Base-by-base conservation (phyloP, 805 yeast species). In the Ogataea henricii region DNA sequence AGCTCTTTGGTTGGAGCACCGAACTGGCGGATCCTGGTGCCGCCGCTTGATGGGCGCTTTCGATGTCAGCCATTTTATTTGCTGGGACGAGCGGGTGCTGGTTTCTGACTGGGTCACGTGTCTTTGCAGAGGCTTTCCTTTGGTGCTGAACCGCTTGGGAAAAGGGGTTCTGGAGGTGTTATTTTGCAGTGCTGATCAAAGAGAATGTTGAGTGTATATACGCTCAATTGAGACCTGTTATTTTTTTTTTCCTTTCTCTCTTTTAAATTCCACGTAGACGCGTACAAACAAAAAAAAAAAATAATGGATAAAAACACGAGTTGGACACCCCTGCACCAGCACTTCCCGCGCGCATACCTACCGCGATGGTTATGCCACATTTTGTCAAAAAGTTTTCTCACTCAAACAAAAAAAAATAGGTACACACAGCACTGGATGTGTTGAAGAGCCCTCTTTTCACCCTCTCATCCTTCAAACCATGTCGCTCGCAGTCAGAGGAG, bases 1-100 rank as follows among this genome's bases (percentile, higher is more conserved):
- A 91, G 47, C 82, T 79, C 40, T 75, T 70, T 21, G 97, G 96
- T 53, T 80, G 81, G 9, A 66, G 46, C 34, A 51, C 37, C 5
- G 55, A 35, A 20, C 44, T 35, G 13, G 42, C 33, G 10, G 42
- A 39, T 22, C 27, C 26, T 23, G 41, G 22, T 26, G 48, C 36
- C 17, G 45, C 44, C 22, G 34, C 21, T 18, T 48, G 41, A 34
- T 26, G 43, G 37, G 37, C 41, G 29, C 38, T n/a, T 40, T 51
- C 50, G 36, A 44, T 44, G 27, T 51, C 57, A 26, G 55, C 20
- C 51, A 42, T 40, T 20, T 27, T 9, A 8, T 8, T n/a, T n/a
- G n/a, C n/a, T n/a, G 20, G 16, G 14, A 44, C 12, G 12, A 16
- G 12, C 16, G 36, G 9, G 22, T 18, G n/a, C n/a, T n/a, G n/a